These are phyloP conservation scores for Acacia concinna DNA, from an alignment of 331 rosid genomes.

Conservation along the genomic window DNA sequence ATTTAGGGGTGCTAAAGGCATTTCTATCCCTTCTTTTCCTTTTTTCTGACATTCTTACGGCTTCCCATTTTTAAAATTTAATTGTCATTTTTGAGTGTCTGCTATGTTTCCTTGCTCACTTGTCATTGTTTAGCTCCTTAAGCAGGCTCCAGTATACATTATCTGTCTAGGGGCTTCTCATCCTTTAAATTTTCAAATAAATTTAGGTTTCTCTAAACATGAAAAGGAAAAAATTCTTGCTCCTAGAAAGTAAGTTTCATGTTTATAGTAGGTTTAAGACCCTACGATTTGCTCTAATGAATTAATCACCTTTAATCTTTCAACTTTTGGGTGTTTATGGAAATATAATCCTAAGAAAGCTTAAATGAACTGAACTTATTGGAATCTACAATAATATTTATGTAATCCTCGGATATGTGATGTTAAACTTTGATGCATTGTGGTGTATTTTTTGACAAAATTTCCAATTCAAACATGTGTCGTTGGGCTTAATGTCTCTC, in stretches of 20 bases:
- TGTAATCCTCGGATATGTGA: background rate
- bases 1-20: background rate
- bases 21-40: background rate
- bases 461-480: background rate
- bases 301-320: background rate
- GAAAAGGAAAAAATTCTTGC: background rate
- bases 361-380: background rate
- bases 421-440: background rate
- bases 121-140: background rate
- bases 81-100: background rate
- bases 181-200: background rate
- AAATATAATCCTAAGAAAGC: background rate
- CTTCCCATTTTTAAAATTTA: background rate
- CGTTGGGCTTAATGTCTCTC: background rate
- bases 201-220: background rate
- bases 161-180: background rate
- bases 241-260: background rate
- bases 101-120: background rate
- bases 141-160: background rate
- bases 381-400: background rate
- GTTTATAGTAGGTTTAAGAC: background rate
- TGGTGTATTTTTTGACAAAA: background rate
- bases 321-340: background rate
- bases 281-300: background rate
- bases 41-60: background rate